Conservation (phyloP, 495 filamentous ascomycete species). For the Neurospora cerealis region DNA sequence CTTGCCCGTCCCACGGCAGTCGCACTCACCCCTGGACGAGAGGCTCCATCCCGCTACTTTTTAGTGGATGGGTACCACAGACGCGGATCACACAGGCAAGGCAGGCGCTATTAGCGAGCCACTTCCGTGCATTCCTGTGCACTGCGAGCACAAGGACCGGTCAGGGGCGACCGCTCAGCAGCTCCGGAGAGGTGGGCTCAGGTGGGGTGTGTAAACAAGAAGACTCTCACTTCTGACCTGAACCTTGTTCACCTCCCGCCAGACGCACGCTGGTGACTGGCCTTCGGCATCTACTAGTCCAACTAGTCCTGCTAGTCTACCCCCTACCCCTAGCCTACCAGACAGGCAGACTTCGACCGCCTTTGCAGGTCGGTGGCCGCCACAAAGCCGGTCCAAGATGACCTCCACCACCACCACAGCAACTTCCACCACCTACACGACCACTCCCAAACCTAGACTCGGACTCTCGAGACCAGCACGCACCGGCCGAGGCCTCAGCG, state of each 20-base stretch:
- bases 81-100: background rate
- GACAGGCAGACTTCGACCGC: background rate
- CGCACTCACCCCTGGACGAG: background rate
- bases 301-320: background rate
- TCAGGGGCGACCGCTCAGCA: background rate
- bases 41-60: background rate
- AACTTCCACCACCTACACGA: constrained; percentile 43
- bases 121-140: background rate
- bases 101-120: background rate
- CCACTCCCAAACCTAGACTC: constrained; percentile 59
- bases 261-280: background rate
- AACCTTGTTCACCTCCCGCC: background rate
- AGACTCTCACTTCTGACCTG: background rate
- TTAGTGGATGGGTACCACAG: background rate
- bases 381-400: constrained; percentile 17
- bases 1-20: background rate
- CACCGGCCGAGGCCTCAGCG: constrained; percentile 20
- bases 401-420: constrained; percentile 18
- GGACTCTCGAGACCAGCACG: constrained; percentile 29
- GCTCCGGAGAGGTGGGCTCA: background rate
- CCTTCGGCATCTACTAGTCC: background rate
- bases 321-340: background rate
- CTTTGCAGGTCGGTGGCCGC: constrained; percentile 2
- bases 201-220: background rate
- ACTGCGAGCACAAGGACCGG: background rate